Evolutionary conservation across 345 rosid species (phyloP).

Genomic region (Theobroma cacao): DNA sequence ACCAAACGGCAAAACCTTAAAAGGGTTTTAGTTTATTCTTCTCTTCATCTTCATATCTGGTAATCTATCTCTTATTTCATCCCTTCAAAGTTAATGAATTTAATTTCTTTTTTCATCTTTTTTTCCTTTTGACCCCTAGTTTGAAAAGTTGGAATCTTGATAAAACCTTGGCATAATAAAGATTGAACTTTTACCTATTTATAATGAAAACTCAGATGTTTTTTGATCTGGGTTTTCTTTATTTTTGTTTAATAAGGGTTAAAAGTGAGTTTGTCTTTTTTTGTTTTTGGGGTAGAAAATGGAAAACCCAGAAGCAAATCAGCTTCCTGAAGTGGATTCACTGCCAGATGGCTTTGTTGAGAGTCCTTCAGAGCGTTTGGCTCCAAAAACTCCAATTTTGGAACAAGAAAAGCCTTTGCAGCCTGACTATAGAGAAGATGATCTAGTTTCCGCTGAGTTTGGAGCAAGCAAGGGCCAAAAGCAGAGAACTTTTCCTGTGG

Average conservation of each 20-base stretch:
- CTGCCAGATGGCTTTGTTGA: slow-evolving; percentile 96
- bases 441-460: slow-evolving; percentile 14
- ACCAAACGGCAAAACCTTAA: neutral
- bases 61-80: neutral
- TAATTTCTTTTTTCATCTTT: neutral
- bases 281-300: slow-evolving; percentile 24
- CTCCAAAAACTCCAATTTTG: slow-evolving; percentile 45
- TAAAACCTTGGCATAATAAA: neutral
- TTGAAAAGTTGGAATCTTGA: neutral
- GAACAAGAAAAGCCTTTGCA: slow-evolving; percentile 38
- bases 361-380: slow-evolving; percentile 48
- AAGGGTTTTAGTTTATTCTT: neutral
- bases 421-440: slow-evolving; percentile 30
- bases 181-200: neutral
- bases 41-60: slow-evolving; percentile 1
- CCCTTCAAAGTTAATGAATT: neutral
- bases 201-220: neutral
- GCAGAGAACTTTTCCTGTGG: slow-evolving; percentile 61
- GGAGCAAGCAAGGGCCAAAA: slow-evolving; percentile 36
- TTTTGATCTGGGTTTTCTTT: neutral
- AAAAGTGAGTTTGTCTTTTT: neutral
- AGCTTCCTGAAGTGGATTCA: slow-evolving; percentile 89
- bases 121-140: neutral
- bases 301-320: slow-evolving; percentile 58
- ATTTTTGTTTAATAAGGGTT: neutral